Percentiles rank a stretch among this genome's conserved stretches.
Evolutionary conservation across 768 basidiomycete species (phyloP).

Genomic region (Boletus rex-veris): DNA sequence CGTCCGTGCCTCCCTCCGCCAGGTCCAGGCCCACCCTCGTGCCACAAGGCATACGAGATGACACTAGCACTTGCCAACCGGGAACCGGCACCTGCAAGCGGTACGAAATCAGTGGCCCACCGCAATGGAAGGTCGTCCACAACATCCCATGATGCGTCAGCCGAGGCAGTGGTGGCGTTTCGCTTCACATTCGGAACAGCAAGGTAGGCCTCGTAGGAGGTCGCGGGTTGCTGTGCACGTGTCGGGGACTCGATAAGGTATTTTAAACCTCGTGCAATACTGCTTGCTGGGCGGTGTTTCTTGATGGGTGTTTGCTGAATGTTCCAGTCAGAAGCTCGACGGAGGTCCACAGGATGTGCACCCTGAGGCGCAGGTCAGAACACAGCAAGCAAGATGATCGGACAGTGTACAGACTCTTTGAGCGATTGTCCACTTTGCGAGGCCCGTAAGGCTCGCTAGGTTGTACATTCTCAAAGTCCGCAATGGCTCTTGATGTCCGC

Average conservation of each 20-base stretch:
- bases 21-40: slow-evolving; percentile 46
- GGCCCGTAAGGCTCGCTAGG: slow-evolving; percentile 65
- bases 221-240: slow-evolving; percentile 25
- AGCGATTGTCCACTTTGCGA: slow-evolving; percentile 70
- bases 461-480: slow-evolving; percentile 80
- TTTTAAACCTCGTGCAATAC: slow-evolving; percentile 62
- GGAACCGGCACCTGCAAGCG: slow-evolving; percentile 66
- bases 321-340: slow-evolving; percentile 48
- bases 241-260: slow-evolving; percentile 45
- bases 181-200: slow-evolving; percentile 27
- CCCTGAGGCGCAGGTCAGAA: slow-evolving; percentile 38
- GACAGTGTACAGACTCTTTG: slow-evolving; percentile 49
- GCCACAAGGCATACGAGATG: slow-evolving; percentile 66
- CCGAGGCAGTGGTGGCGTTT: slow-evolving; percentile 31
- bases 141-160: slow-evolving; percentile 65
- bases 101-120: slow-evolving; percentile 87
- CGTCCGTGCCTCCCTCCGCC: slow-evolving; percentile 45
- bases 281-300: slow-evolving; percentile 51
- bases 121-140: slow-evolving; percentile 70
- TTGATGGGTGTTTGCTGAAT: slow-evolving; percentile 44
- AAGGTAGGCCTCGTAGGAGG: slow-evolving; percentile 29
- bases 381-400: background rate
- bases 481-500: slow-evolving; percentile 52
- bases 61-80: slow-evolving; percentile 57
- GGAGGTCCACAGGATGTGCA: slow-evolving; percentile 57